These are phyloP conservation scores for Flaveria trinervia DNA, from an alignment of 129 eudicot species.

Conservation along the genomic window DNA sequence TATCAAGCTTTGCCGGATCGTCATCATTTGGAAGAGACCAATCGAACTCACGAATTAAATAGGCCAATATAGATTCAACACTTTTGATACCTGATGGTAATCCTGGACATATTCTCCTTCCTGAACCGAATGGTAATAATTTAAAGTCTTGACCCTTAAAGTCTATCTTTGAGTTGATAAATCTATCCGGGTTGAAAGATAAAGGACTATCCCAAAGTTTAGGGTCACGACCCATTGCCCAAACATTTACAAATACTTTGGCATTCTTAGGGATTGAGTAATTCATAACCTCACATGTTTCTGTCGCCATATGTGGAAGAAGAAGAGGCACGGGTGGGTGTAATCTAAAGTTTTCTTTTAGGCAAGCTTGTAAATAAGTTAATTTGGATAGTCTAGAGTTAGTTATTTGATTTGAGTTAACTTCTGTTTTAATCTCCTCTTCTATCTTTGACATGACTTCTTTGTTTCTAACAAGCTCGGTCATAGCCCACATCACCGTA, in stretches of 20 bases:
- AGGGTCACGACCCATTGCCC: slow-evolving; percentile 9
- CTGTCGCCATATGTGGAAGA: neutral
- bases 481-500: slow-evolving; percentile 3
- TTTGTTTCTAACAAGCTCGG: neutral
- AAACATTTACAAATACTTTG: neutral
- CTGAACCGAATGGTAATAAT: neutral
- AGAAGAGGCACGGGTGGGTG: slow-evolving; percentile 11
- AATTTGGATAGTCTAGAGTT: neutral
- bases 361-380: neutral
- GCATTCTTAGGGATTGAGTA: neutral
- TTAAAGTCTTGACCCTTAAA: slow-evolving; percentile 3
- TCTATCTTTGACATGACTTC: neutral
- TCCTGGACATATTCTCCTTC: neutral
- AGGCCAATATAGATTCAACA: neutral
- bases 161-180: neutral
- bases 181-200: slow-evolving; percentile 3
- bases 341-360: neutral
- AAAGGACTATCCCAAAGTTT: neutral
- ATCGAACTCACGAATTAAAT: neutral
- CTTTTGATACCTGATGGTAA: neutral
- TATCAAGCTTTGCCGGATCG: neutral
- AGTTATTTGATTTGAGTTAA: neutral
- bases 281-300: slow-evolving; percentile 13
- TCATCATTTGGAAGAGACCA: neutral
- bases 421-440: neutral